These are phyloP conservation scores for Candida khao-thaluensis DNA, from an alignment of 805 yeast species.

Conservation along the genomic window DNA sequence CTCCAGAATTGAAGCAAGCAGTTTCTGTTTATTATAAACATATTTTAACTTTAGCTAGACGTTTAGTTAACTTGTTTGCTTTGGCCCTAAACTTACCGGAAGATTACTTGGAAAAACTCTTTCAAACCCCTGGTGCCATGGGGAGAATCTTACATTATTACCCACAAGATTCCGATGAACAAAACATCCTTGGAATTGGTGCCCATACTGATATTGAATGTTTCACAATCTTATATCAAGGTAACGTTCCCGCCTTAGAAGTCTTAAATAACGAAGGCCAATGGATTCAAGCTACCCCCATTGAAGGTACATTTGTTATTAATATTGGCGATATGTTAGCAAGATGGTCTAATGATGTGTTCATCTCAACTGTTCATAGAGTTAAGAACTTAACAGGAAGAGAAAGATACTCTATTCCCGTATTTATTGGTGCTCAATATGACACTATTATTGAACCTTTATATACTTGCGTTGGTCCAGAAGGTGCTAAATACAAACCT, in stretches of 20 bases:
- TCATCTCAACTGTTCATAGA: constrained; percentile 16
- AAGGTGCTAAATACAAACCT: constrained; percentile 14
- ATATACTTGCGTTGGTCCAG: constrained; percentile 12
- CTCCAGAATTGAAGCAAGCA: constrained; percentile 12
- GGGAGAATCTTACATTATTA: constrained; percentile 15
- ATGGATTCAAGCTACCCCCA: constrained; percentile 15
- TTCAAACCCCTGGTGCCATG: constrained; percentile 15
- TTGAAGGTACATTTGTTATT: constrained; percentile 13
- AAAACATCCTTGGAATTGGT: constrained; percentile 13
- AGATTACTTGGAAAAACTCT: constrained; percentile 11
- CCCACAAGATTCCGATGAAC: constrained; percentile 10
- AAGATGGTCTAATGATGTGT: constrained; percentile 16
- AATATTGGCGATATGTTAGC: constrained; percentile 18
- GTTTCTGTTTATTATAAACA: constrained; percentile 10
- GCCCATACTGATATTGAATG: constrained; percentile 17
- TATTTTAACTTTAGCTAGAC: constrained; percentile 10
- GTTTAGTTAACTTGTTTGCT: constrained; percentile 12
- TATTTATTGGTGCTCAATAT: constrained; percentile 15
- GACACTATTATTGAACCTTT: constrained; percentile 14
- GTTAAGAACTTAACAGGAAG: constrained; percentile 12
- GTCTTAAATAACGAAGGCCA: constrained; percentile 14
- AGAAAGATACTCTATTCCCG: constrained; percentile 16
- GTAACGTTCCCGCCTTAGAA: constrained; percentile 13
- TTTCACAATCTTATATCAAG: constrained; percentile 15
- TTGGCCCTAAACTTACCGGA: constrained; percentile 13